Evolutionary conservation across 2,329 filamentous ascomycete species (phyloP), one percentile per base, ranked within the genome.

Genomic region (Cercospora citrullina): DNA sequence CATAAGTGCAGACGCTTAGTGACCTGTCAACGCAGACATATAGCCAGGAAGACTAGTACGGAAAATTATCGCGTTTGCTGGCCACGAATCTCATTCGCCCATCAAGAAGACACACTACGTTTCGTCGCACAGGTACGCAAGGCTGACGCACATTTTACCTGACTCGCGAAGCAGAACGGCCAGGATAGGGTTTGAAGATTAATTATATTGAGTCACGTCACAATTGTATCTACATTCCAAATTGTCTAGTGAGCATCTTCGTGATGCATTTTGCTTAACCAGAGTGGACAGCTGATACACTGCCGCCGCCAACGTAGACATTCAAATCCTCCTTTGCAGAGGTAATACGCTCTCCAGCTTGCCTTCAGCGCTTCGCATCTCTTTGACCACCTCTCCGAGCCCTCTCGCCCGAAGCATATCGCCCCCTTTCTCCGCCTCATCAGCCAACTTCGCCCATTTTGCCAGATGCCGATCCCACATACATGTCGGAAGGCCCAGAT

Each of bases 71-170:
- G 5, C 30, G n/a, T 36, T 14, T 18, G 14, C 28, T 31, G 18
- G 3, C 12, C 31, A 18, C n/a, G 31, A 23, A 6, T 33, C 10
- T 36, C 30, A 59, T 59, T 59, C 55, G 55, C 21, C 23, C 55
- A 16, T n/a, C 10, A 16, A 18, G 10, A 59, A 30, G 12, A 31
- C 4, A 59, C 55, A 59, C 62, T 64, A 64, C 31, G 62, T 64
- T 59, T 58, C 51, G 53, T 64, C 62, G 10, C 26, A 7, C 31
- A 59, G 36, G 62, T 57, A 42, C 62, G 51, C 51, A 57, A 64
- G 62, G 57, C 53, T 64, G 53, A 64, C 61, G 51, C 48, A 51
- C 61, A 64, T 33, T 23, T 33, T 3, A 9, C 7, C 42, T 63
- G 60, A 63, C 60, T 63, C 39, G 60, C 55, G 9, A 36, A 14